A percentile compares a stretch with the other conserved stretches of the same genome.
phyloP scores from a whole-genome alignment of 306 rosid species.

The Fragaria nilgerrensis region DNA sequence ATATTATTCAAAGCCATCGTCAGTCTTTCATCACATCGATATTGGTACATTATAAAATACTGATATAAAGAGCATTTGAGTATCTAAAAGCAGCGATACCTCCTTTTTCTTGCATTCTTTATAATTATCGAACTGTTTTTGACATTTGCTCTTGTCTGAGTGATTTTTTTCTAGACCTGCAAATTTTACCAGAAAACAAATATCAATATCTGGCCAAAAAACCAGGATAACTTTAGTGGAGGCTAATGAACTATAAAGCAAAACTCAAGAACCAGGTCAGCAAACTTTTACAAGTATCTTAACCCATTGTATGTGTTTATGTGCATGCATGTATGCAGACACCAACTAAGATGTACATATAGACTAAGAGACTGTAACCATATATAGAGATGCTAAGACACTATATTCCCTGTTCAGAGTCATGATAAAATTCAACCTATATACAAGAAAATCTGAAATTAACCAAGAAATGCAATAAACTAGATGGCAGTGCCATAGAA shows the following conservation, averaged over 20 bases:
- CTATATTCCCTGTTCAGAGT: not conserved
- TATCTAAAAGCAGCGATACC: conserved; percentile 41
- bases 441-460: not conserved
- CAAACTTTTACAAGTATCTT: not conserved
- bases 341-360: not conserved
- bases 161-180: conserved; percentile 75
- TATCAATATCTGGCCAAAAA: not conserved
- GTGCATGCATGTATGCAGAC: not conserved
- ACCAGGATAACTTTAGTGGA: not conserved
- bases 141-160: conserved; percentile 85
- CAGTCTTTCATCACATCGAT: not conserved
- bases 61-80: conserved; percentile 7
- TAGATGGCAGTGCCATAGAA: not conserved
- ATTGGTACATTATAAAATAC: not conserved
- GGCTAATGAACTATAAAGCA: not conserved
- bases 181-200: not conserved
- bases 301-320: not conserved
- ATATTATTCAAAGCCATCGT: not conserved
- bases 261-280: not conserved
- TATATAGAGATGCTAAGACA: not conserved
- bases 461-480: not conserved
- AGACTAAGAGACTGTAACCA: not conserved
- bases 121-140: conserved; percentile 81
- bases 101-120: conserved; percentile 97
- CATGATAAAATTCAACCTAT: not conserved